Percentiles rank a stretch among this genome's conserved stretches.
These are phyloP conservation scores for Colletotrichum euphorbiae DNA, from an alignment of 2,329 filamentous ascomycete genomes.

Conservation along the genomic window DNA sequence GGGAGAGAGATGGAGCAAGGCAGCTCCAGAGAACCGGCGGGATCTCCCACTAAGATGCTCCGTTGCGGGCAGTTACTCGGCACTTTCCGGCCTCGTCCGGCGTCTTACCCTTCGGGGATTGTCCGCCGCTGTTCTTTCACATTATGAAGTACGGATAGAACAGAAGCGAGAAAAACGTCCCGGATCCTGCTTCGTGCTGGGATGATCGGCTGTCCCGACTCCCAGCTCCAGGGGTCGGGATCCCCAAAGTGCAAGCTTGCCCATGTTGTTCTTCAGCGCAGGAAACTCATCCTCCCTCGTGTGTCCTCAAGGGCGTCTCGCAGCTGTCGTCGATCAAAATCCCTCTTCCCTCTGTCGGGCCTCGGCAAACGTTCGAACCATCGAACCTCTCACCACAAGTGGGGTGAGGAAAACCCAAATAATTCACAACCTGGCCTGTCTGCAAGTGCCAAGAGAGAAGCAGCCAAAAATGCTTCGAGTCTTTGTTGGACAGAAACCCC, in stretches of 20 bases:
- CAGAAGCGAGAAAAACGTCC: not conserved
- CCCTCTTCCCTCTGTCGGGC: not conserved
- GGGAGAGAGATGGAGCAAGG: no score
- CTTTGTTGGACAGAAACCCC: not conserved
- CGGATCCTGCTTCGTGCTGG: conserved; percentile 17
- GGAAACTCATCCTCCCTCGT: no score
- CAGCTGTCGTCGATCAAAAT: not conserved
- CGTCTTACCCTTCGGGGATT: conserved; percentile 22
- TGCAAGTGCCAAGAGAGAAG: not conserved
- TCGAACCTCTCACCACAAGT: conserved; percentile 17
- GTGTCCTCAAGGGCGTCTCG: not conserved
- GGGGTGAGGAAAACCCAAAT: conserved; percentile 2
- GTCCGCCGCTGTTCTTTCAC: conserved; percentile 20
- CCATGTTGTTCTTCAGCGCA: not conserved
- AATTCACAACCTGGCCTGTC: not conserved
- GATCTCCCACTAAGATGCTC: conserved; percentile 14
- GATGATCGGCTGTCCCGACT: not conserved
- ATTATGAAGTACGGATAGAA: not conserved
- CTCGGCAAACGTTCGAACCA: conserved; percentile 9
- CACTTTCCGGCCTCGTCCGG: conserved; percentile 32
- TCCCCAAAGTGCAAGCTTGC: not conserved
- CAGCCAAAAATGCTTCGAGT: not conserved
- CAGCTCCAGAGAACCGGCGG: not conserved
- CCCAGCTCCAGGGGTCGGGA: conserved; percentile 7
- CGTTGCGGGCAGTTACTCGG: conserved; percentile 32